phyloP scores from a whole-genome alignment of 1,284 basidiomycete genomes.

The Tilletia walkeri region DNA sequence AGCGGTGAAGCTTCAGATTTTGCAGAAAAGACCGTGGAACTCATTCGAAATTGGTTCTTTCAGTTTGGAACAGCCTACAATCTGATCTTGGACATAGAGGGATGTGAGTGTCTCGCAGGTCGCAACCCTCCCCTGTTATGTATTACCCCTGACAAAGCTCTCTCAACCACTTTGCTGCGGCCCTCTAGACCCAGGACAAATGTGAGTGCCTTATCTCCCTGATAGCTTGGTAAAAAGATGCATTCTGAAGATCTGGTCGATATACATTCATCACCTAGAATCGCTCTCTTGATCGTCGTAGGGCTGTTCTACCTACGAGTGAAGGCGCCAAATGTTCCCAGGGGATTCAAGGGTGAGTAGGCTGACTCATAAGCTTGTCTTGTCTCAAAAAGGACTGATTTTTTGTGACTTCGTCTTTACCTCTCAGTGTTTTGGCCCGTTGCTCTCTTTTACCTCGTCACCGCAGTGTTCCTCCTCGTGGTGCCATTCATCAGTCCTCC shows the following conservation, averaged over 20 bases:
- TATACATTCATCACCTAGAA: neutral
- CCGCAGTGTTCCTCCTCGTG: conserved; percentile 14
- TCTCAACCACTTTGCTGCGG: too few species aligned
- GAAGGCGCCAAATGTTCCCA: neutral
- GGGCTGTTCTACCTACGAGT: conserved; percentile 9
- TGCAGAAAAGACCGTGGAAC: neutral
- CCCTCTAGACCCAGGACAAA: too few species aligned
- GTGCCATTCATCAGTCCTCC: conserved; percentile 16
- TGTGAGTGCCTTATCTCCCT: neutral
- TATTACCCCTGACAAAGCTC: too few species aligned
- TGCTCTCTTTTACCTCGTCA: conserved; percentile 10
- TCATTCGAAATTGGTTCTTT: neutral
- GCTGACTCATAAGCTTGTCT: too few species aligned
- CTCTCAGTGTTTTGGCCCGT: neutral
- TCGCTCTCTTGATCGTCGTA: conserved; percentile 4
- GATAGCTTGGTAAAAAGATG: too few species aligned
- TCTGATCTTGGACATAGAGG: conserved; percentile 44
- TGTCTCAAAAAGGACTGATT: too few species aligned
- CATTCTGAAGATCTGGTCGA: too few species aligned
- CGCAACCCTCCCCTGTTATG: too few species aligned
- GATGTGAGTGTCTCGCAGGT: neutral
- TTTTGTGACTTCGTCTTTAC: too few species aligned
- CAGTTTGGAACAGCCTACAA: conserved; percentile 56
- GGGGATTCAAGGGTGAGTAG: conserved; percentile 1
- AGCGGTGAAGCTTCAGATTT: conserved; percentile 48